Percentiles rank a stretch among this genome's conserved stretches.
Conservation (phyloP, 805 yeast genomes). For the Nakazawaea ambrosiae region DNA sequence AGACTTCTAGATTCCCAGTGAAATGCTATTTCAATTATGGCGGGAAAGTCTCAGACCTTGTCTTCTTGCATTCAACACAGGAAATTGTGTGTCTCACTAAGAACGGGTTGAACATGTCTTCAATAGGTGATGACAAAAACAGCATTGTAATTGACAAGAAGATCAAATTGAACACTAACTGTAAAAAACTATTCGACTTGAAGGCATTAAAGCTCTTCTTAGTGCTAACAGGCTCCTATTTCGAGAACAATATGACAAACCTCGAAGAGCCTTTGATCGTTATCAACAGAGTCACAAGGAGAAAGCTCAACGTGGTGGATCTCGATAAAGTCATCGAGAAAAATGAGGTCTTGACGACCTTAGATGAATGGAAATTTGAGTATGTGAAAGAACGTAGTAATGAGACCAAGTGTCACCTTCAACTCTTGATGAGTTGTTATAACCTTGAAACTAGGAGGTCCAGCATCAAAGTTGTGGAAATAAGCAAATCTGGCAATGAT, state of each 20-base stretch:
- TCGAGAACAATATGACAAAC: constrained; percentile 16
- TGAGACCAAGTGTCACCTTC: constrained; percentile 18
- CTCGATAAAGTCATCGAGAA: constrained; percentile 10
- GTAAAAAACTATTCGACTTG: constrained; percentile 2
- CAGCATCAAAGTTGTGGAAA: constrained; percentile 20
- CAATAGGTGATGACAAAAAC: neutral
- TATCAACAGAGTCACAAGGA: constrained; percentile 12
- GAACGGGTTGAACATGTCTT: constrained; percentile 3
- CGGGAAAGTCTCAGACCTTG: neutral
- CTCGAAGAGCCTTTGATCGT: constrained; percentile 13
- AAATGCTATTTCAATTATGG: constrained; percentile 16
- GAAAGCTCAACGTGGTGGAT: constrained; percentile 5
- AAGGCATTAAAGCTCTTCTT: neutral
- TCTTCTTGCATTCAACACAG: neutral
- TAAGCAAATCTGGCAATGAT: constrained; percentile 11
- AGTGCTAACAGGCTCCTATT: constrained; percentile 8
- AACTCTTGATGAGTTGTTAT: constrained; percentile 27
- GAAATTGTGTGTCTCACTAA: constrained; percentile 1
- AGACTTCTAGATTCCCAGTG: constrained; percentile 18
- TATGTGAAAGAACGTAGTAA: constrained; percentile 4
- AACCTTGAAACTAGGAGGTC: constrained; percentile 14
- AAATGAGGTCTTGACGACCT: constrained; percentile 21
- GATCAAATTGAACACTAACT: neutral
- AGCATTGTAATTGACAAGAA: neutral
- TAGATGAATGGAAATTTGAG: constrained; percentile 28